A percentile compares a stretch with the other conserved stretches of the same genome.
phyloP scores from a whole-genome alignment of 495 filamentous ascomycete species.

The Margaritispora aquatica region DNA sequence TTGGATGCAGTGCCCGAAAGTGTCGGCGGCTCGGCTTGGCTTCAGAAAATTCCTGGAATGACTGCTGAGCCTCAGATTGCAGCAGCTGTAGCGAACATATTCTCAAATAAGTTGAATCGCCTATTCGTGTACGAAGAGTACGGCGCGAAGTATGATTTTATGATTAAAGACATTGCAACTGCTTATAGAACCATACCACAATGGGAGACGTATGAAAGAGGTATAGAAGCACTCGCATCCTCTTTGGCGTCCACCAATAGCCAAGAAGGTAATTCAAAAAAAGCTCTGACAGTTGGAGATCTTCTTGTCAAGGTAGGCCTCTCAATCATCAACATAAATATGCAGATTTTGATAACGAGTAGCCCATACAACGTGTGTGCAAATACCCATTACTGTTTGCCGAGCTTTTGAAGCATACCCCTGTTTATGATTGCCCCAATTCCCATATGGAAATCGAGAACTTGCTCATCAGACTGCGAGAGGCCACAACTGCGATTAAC shows the following conservation, averaged over 20 bases:
- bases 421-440: constrained; percentile 74
- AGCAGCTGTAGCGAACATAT: constrained; percentile 68
- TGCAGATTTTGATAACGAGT: constrained; percentile 13
- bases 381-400: constrained; percentile 86
- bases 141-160: constrained; percentile 75
- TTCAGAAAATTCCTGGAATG: constrained; percentile 43
- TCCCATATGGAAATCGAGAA: constrained; percentile 74
- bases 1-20: constrained; percentile 53
- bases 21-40: constrained; percentile 33
- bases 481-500: constrained; percentile 70
- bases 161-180: constrained; percentile 68
- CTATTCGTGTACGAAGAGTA: constrained; percentile 88
- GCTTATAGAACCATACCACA: constrained; percentile 61
- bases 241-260: constrained; percentile 66
- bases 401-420: constrained; percentile 75
- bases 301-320: constrained; percentile 77
- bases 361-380: constrained; percentile 93
- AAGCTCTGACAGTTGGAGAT: constrained; percentile 74
- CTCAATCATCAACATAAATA: background rate
- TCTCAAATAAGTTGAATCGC: constrained; percentile 69
- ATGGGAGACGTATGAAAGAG: constrained; percentile 80
- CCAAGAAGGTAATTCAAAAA: constrained; percentile 55
- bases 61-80: constrained; percentile 65
- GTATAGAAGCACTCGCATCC: constrained; percentile 78
- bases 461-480: constrained; percentile 63